phyloP scores from a whole-genome alignment of 495 filamentous ascomycete genomes.

The Cudoniella acicularis region DNA sequence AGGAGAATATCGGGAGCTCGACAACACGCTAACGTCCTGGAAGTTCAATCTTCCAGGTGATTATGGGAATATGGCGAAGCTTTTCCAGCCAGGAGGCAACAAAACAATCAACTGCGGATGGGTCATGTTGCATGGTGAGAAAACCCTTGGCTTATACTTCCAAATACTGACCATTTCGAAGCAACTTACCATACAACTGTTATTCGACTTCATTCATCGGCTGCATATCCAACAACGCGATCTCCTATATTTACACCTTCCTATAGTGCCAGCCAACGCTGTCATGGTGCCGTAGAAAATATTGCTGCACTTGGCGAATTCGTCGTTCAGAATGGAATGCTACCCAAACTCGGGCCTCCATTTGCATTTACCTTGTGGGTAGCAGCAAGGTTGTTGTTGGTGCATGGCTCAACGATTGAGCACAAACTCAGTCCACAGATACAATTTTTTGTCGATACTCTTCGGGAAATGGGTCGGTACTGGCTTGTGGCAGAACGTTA shows the following conservation, averaged over 20 bases:
- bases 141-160: conserved; percentile 49
- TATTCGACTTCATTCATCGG: conserved; percentile 87
- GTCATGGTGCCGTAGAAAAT: conserved; percentile 77
- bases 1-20: conserved; percentile 76
- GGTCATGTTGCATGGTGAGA: conserved; percentile 85
- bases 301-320: conserved; percentile 72
- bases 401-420: conserved; percentile 83
- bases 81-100: conserved; percentile 60
- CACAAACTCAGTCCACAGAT: conserved; percentile 76
- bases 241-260: conserved; percentile 84
- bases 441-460: conserved; percentile 72
- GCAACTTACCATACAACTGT: conserved; percentile 59
- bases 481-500: conserved; percentile 86
- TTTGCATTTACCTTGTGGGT: conserved; percentile 93
- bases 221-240: conserved; percentile 82
- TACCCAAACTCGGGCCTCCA: conserved; percentile 77
- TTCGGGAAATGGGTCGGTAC: conserved; percentile 72
- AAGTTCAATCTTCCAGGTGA: conserved; percentile 77
- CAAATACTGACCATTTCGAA: neutral
- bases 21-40: conserved; percentile 73
- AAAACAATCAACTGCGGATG: conserved; percentile 73
- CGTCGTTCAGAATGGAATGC: conserved; percentile 66
- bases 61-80: conserved; percentile 72
- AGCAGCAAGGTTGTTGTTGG: conserved; percentile 77
- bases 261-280: conserved; percentile 75